Percentiles rank a stretch among this genome's conserved stretches.
phyloP scores from a whole-genome alignment of 106 monocot genomes.

The Acanthochlamys bracteata region DNA sequence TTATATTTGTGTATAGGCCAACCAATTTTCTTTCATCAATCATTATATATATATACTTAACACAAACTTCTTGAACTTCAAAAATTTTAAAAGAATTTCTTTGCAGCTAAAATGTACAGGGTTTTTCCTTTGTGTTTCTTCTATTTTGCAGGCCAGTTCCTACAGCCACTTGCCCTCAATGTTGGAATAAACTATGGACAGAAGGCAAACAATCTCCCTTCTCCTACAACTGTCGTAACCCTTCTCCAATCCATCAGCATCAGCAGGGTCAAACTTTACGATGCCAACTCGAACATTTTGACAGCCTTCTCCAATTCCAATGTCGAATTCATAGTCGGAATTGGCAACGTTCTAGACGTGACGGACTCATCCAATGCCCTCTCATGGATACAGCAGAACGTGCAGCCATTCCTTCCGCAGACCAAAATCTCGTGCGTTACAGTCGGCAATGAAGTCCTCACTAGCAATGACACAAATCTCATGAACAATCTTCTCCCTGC shows the following conservation, averaged over 20 bases:
- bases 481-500: conserved; percentile 53
- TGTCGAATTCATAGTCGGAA: conserved; percentile 42
- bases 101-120: too few relatives aligned
- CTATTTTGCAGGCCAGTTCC: conserved; percentile 9
- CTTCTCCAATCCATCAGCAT: conserved; percentile 50
- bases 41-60: too few relatives aligned
- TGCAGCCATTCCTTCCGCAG: conserved; percentile 41
- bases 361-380: conserved; percentile 18
- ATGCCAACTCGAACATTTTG: conserved; percentile 35
- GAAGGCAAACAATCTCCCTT: conserved; percentile 47
- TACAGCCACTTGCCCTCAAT: conserved; percentile 1
- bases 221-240: conserved; percentile 26
- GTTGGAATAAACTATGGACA: conserved; percentile 68
- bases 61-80: too few relatives aligned
- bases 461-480: conserved; percentile 18
- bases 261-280: conserved; percentile 50
- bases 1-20: too few relatives aligned
- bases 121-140: too few relatives aligned
- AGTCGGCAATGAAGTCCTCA: conserved; percentile 54
- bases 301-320: conserved; percentile 34
- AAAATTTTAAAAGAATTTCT: too few relatives aligned
- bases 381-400: conserved; percentile 38
- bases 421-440: conserved; percentile 45
- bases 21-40: too few relatives aligned
- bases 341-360: conserved; percentile 34